These are phyloP conservation scores for Malassezia nana DNA, from an alignment of 1,284 basidiomycete species.

Conservation along the genomic window DNA sequence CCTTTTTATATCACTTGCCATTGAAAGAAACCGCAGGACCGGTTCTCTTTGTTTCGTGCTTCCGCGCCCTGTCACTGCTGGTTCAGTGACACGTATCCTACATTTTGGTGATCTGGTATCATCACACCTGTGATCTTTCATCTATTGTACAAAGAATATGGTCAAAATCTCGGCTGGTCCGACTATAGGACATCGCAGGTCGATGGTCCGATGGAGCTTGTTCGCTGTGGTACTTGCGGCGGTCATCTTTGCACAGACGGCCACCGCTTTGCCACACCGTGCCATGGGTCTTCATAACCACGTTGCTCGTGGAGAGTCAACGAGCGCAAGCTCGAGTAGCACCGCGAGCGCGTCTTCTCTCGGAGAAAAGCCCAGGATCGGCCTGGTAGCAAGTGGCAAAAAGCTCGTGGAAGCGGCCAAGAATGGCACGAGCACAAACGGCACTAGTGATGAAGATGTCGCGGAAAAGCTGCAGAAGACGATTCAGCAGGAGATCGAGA, in stretches of 20 bases:
- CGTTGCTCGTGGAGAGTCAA: not conserved
- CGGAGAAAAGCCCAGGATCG: constrained; percentile 1
- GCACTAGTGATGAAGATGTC: not conserved
- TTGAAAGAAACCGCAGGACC: constrained; percentile 8
- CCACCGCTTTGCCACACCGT: constrained; percentile 5
- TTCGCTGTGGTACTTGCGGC: constrained; percentile 3
- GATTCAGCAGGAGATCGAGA: constrained; percentile 7
- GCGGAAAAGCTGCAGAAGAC: not conserved
- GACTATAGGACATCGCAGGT: constrained; percentile 1
- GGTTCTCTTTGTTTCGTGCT: constrained; percentile 1
- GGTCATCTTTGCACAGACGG: constrained; percentile 1
- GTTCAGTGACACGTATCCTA: constrained; percentile 6
- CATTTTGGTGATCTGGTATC: constrained; percentile 17
- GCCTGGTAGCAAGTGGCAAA: not conserved
- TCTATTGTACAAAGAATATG: constrained; percentile 6
- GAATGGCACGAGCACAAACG: not conserved
- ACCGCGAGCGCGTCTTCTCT: not conserved
- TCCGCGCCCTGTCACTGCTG: constrained; percentile 5
- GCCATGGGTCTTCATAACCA: not conserved
- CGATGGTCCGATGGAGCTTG: constrained; percentile 11
- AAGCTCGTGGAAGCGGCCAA: not conserved
- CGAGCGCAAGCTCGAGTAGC: not conserved
- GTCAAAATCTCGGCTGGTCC: constrained; percentile 9
- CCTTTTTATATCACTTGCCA: not conserved
- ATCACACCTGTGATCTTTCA: not conserved